Evolutionary conservation across 768 basidiomycete genomes (phyloP), one percentile per base, ranked within the genome.

Genomic region (Rubroboletus pulcherrimus): DNA sequence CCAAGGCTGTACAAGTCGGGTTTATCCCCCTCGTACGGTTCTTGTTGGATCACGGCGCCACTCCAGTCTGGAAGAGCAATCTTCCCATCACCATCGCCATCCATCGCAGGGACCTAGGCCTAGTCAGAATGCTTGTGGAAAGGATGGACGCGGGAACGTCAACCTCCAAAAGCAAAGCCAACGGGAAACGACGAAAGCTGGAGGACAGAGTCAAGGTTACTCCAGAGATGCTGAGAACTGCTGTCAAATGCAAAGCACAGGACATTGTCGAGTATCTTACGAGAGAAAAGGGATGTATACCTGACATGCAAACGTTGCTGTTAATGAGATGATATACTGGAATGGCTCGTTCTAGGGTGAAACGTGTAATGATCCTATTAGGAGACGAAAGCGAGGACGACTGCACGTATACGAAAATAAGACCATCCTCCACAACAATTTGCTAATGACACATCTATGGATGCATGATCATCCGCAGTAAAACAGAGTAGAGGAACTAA

Each of bases 91-190:
- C 78, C 47, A 80, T 92, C 4, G 94, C 94, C 3, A 88, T 97
- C 49, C 78, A 81, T 39, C 81, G 81, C 61, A 82, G 80, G 57
- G 83, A 92, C 56, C 71, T 94, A 9, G 56, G 67, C 0, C 73
- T 94, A 43, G 86, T 97, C 39, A 83, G 80, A 64, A 67, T 89
- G 69, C 78, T 98, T n/a, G 78, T 97, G 46, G 89, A 93, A 65
- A 74, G 81, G n/a, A 64, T 67, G 24, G 70, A 74, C 8, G 42
- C 24, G 30, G 46, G 31, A 34, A 37, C 33, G 65, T 73, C 63
- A 50, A 61, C 62, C 60, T 61, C 48, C 55, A 66, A 55, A 48
- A 26, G 38, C 60, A 55, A 38, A 54, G 52, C 57, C 41, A 61
- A 48, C 52, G 56, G 63, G 44, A 88, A 87, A 69, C 75, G 76